Conservation (phyloP, 305 asterid species). For the Nicotiana rustica region DNA sequence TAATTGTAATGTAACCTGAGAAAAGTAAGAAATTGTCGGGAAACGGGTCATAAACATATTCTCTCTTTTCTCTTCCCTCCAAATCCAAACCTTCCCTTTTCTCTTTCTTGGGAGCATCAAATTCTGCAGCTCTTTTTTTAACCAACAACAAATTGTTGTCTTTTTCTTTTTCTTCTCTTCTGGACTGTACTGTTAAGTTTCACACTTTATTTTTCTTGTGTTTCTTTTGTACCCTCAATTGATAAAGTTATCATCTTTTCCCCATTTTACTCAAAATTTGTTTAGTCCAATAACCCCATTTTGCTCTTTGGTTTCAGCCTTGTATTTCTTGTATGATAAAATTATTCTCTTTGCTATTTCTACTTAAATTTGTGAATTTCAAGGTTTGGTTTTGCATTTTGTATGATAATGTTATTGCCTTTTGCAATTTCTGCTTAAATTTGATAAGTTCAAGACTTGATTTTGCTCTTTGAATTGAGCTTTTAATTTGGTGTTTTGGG, state of each 20-base stretch:
- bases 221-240: background rate
- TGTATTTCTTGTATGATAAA: too few relatives aligned
- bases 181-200: constrained; percentile 12
- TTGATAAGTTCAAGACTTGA: constrained; percentile 22
- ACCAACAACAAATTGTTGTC: constrained; percentile 31
- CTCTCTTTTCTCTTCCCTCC: constrained; percentile 62
- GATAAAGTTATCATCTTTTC: constrained; percentile 21
- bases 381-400: background rate
- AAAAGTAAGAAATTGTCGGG: constrained; percentile 51
- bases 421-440: background rate
- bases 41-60: constrained; percentile 42
- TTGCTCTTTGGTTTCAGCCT: background rate
- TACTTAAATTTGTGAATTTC: background rate
- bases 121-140: constrained; percentile 38
- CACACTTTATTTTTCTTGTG: constrained; percentile 25
- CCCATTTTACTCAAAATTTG: background rate
- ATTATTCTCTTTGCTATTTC: background rate
- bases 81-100: constrained; percentile 65
- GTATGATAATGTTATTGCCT: background rate
- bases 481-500: constrained; percentile 31
- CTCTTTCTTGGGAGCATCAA: constrained; percentile 69
- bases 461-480: constrained; percentile 22
- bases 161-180: constrained; percentile 11
- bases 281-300: constrained; percentile 15
- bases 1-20: background rate